Evolutionary conservation across 352 stramenopile genomes (phyloP).

Genomic region (Phytophthora melonis): DNA sequence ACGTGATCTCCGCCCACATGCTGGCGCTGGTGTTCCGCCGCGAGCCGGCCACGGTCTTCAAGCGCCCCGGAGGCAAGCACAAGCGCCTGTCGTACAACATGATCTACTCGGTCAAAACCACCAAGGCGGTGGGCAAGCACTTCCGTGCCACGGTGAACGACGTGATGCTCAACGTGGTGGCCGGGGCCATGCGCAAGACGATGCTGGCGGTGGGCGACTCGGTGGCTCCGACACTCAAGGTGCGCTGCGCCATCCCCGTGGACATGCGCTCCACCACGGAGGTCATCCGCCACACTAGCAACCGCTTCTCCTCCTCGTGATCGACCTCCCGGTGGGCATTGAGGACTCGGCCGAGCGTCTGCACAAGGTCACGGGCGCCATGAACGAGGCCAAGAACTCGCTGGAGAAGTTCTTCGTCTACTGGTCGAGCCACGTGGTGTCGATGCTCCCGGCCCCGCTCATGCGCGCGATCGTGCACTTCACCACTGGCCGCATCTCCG

Average conservation of each 20-base stretch:
- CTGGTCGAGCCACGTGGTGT: slow-evolving; percentile 60
- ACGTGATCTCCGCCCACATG: slow-evolving; percentile 68
- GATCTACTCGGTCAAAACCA: slow-evolving; percentile 72
- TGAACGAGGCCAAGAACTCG: slow-evolving; percentile 85
- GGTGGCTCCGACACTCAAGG: slow-evolving; percentile 55
- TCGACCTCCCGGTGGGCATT: slow-evolving; percentile 77
- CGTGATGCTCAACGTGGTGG: slow-evolving; percentile 83
- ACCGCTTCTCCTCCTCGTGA: slow-evolving; percentile 84
- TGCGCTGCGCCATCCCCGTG: slow-evolving; percentile 80
- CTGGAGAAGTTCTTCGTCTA: slow-evolving; percentile 85
- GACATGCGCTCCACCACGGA: slow-evolving; percentile 82
- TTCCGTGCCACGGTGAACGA: slow-evolving; percentile 81
- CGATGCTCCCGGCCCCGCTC: slow-evolving; percentile 60
- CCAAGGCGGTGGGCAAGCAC: slow-evolving; percentile 78
- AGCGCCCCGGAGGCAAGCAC: slow-evolving; percentile 57
- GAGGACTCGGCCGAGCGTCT: slow-evolving; percentile 62
- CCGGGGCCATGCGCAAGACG: slow-evolving; percentile 77
- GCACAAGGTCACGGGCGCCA: slow-evolving; percentile 50
- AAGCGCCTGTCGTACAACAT: slow-evolving; percentile 83
- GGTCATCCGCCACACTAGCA: slow-evolving; percentile 66
- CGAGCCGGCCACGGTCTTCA: slow-evolving; percentile 76
- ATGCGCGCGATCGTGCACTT: slow-evolving; percentile 68
- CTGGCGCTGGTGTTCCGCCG: slow-evolving; percentile 51
- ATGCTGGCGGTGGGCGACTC: slow-evolving; percentile 51
- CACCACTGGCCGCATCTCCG: slow-evolving; percentile 63